These are phyloP conservation scores for Purshia tridentata DNA, from an alignment of 306 rosid species.

Conservation along the genomic window DNA sequence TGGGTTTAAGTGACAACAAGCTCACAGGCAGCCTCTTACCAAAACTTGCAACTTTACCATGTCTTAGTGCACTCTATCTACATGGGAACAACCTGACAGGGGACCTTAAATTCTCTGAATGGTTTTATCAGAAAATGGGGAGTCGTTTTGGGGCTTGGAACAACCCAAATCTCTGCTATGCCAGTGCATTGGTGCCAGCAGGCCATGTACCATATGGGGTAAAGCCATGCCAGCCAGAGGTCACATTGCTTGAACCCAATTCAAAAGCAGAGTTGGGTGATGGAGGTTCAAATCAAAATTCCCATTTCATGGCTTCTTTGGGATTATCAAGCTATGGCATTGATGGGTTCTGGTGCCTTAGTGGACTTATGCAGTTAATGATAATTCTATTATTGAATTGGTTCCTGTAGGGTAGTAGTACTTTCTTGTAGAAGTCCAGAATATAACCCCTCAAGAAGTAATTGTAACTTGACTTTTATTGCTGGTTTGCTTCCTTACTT, in stretches of 20 bases:
- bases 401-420: slow-evolving; percentile 25
- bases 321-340: slow-evolving; percentile 38
- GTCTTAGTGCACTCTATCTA: slow-evolving; percentile 65
- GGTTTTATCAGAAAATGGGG: slow-evolving; percentile 68
- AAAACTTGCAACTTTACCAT: slow-evolving; percentile 66
- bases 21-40: slow-evolving; percentile 63
- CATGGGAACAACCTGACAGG: slow-evolving; percentile 79
- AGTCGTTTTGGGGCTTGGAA: slow-evolving; percentile 84
- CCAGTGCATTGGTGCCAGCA: slow-evolving; percentile 37
- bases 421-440: slow-evolving; percentile 12
- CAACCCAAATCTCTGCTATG: slow-evolving; percentile 80
- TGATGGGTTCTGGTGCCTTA: slow-evolving; percentile 49
- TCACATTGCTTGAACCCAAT: slow-evolving; percentile 39
- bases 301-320: slow-evolving; percentile 38
- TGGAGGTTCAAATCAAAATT: slow-evolving; percentile 29
- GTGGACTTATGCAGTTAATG: slow-evolving; percentile 30
- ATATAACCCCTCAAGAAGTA: slow-evolving; percentile 31
- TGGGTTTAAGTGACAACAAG: slow-evolving; percentile 77
- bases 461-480: slow-evolving; percentile 28
- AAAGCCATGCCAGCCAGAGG: slow-evolving; percentile 61
- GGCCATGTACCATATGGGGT: slow-evolving; percentile 64
- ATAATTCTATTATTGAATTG: slow-evolving; percentile 29
- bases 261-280: slow-evolving; percentile 28
- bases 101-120: slow-evolving; percentile 53
- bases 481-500: not conserved